A percentile compares a stretch with the other conserved stretches of the same genome.
Conservation (phyloP, 169 alveolate species). For the Blepharisma undulans region DNA sequence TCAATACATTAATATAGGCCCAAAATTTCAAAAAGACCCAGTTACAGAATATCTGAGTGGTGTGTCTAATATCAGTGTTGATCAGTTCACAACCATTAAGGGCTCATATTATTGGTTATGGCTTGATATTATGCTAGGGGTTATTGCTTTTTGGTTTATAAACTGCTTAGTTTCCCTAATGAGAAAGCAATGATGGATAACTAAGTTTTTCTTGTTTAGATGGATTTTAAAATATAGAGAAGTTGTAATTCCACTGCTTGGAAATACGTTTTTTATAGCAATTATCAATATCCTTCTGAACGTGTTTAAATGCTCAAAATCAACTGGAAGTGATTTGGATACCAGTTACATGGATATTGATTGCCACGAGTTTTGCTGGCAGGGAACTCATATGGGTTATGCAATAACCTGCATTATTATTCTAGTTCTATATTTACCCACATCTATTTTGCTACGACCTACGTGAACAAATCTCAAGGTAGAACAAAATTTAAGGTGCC, state of each 20-base stretch:
- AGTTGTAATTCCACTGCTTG: background rate
- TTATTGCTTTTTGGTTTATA: background rate
- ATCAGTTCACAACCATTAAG: background rate
- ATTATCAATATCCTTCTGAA: background rate
- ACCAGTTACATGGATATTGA: background rate
- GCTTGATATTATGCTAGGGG: background rate
- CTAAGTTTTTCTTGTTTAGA: background rate
- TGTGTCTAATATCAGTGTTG: background rate
- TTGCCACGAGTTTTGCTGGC: slow-evolving; percentile 29
- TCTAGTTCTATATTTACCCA: background rate
- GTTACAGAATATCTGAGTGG: background rate
- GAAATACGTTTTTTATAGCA: slow-evolving; percentile 7
- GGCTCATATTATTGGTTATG: background rate
- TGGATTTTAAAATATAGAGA: background rate
- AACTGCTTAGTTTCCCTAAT: background rate
- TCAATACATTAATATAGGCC: slow-evolving; percentile 31
- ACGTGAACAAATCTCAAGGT: background rate
- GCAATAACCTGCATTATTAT: background rate
- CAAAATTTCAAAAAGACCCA: background rate
- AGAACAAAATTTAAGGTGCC: background rate
- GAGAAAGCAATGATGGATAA: no score
- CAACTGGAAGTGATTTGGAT: background rate
- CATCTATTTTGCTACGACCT: slow-evolving; percentile 5
- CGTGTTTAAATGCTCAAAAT: background rate
- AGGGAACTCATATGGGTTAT: background rate